Evolutionary conservation across 176 grass and related monocot species (phyloP).

Genomic region (Poa pratensis): DNA sequence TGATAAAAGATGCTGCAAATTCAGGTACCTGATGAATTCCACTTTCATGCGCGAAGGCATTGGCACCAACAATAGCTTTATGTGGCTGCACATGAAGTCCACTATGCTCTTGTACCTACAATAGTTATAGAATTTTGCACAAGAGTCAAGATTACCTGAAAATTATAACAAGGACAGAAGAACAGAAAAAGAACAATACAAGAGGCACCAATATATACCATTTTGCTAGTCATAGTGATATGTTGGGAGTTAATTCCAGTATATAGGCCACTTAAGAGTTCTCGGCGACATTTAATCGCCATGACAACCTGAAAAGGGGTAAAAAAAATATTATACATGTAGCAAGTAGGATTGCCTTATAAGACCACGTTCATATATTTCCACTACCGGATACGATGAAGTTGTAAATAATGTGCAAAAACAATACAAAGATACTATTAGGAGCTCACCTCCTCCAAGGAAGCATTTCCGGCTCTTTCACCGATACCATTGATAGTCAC

Average conservation of each 20-base stretch:
- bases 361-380: background rate
- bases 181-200: background rate
- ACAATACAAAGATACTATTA: constrained; percentile 29
- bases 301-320: constrained; percentile 68
- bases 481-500: constrained; percentile 98
- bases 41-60: constrained; percentile 99
- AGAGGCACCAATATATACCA: constrained; percentile 56
- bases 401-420: background rate
- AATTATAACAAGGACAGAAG: background rate
- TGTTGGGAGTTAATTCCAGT: constrained; percentile 89
- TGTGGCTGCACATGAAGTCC: constrained; percentile 90
- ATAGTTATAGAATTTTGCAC: constrained; percentile 26
- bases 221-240: constrained; percentile 92
- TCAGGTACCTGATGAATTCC: constrained; percentile 91
- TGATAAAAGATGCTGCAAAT: constrained; percentile 6
- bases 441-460: constrained; percentile 83
- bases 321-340: constrained; percentile 22
- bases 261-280: constrained; percentile 81
- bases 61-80: constrained; percentile 99
- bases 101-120: constrained; percentile 97
- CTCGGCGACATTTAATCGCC: constrained; percentile 81
- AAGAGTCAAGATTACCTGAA: constrained; percentile 30
- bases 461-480: constrained; percentile 99
- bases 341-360: background rate
- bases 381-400: background rate